Evolutionary conservation across 2,329 filamentous ascomycete genomes (phyloP).

Genomic region (Aspergillus candidus): DNA sequence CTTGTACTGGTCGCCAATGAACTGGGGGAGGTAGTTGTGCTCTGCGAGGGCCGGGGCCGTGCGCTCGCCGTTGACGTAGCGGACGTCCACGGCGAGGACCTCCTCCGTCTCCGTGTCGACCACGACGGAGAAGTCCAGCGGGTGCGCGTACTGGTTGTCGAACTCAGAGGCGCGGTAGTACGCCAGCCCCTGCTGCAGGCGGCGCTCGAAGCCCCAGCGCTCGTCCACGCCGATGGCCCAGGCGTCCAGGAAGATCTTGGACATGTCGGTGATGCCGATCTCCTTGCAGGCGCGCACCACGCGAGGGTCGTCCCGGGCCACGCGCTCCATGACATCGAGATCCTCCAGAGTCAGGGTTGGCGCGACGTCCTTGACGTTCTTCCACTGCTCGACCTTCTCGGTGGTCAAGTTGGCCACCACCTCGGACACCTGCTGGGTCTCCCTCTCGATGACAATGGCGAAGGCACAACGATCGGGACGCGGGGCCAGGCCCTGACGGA

Average conservation of each 20-base stretch:
- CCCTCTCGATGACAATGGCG: slow-evolving; percentile 43
- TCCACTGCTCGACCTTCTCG: background rate
- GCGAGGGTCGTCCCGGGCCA: no score
- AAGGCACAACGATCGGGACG: slow-evolving; percentile 35
- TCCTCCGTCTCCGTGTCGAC: slow-evolving; percentile 25
- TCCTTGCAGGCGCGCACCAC: slow-evolving; percentile 30
- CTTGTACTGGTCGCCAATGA: no score
- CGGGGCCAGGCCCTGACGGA: slow-evolving; percentile 27
- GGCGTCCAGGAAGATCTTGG: slow-evolving; percentile 29
- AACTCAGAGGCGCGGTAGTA: slow-evolving; percentile 26
- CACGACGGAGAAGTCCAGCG: slow-evolving; percentile 23
- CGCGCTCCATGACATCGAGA: no score
- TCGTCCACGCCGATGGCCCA: slow-evolving; percentile 35
- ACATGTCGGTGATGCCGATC: slow-evolving; percentile 33
- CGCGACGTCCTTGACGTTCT: background rate
- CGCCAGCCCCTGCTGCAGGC: slow-evolving; percentile 29
- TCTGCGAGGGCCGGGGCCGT: no score
- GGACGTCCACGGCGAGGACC: slow-evolving; percentile 22
- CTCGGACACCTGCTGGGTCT: slow-evolving; percentile 7
- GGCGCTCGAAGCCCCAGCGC: slow-evolving; percentile 29
- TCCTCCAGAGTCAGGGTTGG: no score
- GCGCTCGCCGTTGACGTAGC: no score
- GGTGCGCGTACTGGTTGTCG: slow-evolving; percentile 30
- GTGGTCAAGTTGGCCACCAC: slow-evolving; percentile 19
- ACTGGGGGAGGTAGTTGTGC: no score